Evolutionary conservation across 2,329 filamentous ascomycete genomes (phyloP).

Genomic region (Penicillium sp.): DNA sequence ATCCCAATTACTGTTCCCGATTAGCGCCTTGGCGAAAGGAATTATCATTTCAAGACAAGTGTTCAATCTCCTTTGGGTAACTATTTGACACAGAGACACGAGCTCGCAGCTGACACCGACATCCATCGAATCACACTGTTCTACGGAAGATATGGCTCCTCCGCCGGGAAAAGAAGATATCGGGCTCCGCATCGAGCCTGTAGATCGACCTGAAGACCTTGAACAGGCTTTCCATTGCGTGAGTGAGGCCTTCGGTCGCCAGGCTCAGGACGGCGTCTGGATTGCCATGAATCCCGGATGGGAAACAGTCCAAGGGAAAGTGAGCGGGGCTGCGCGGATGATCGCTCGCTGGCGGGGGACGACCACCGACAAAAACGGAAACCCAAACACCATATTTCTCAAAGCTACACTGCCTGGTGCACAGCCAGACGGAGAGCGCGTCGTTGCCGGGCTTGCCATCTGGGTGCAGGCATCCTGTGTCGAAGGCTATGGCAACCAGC

Average conservation of each 20-base stretch:
- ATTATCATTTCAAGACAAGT: not conserved
- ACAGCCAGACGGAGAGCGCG: not conserved
- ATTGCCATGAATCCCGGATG: slow-evolving; percentile 58
- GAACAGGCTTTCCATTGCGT: slow-evolving; percentile 10
- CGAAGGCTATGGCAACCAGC: slow-evolving; percentile 51
- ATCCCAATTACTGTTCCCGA: not conserved
- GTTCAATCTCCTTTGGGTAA: not conserved
- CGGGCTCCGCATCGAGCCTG: slow-evolving; percentile 8
- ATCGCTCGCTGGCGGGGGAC: slow-evolving; percentile 46
- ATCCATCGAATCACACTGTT: not conserved
- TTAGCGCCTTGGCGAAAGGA: not conserved
- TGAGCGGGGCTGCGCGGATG: slow-evolving; percentile 43
- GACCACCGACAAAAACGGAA: slow-evolving; percentile 46
- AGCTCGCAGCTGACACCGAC: no score
- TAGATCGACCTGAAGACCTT: slow-evolving; percentile 10
- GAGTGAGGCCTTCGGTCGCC: slow-evolving; percentile 51
- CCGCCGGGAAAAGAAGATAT: not conserved
- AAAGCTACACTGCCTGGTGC: slow-evolving; percentile 54
- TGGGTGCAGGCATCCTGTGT: slow-evolving; percentile 60
- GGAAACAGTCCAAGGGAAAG: slow-evolving; percentile 55
- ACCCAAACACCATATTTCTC: slow-evolving; percentile 55
- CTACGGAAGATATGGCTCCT: not conserved
- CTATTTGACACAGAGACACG: no score
- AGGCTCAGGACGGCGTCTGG: slow-evolving; percentile 58
- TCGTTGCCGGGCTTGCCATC: slow-evolving; percentile 58